Evolutionary conservation across 2,329 filamentous ascomycete genomes (phyloP).

Genomic region (Talaromyces rugulosus): DNA sequence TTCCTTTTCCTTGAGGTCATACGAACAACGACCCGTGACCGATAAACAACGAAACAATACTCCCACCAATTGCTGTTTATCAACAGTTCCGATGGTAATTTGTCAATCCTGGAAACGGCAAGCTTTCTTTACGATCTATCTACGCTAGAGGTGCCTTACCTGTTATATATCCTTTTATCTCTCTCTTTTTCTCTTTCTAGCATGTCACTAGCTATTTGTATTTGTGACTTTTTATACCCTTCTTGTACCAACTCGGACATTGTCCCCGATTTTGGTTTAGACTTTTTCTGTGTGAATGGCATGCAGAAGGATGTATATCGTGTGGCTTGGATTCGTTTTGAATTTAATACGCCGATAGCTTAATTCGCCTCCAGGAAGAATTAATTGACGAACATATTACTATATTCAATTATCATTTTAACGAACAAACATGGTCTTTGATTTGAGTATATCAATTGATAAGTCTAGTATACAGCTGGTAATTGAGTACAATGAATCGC

Average conservation of each 20-base stretch:
- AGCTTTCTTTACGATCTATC: background rate
- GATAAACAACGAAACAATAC: background rate
- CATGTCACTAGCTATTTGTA: background rate
- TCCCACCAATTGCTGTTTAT: background rate
- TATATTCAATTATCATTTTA: background rate
- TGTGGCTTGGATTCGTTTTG: background rate
- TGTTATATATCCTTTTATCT: background rate
- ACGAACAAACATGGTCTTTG: background rate
- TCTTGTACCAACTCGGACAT: background rate
- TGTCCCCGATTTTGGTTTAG: background rate
- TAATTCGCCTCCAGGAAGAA: background rate
- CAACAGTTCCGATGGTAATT: background rate
- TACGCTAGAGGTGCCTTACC: background rate
- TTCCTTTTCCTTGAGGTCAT: background rate
- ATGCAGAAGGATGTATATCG: background rate
- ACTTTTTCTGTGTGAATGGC: background rate
- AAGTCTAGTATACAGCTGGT: background rate
- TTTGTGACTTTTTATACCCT: background rate
- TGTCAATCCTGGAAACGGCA: background rate
- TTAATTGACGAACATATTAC: background rate
- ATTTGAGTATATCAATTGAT: background rate
- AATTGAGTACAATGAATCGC: background rate
- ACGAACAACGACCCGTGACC: background rate
- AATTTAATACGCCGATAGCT: background rate
- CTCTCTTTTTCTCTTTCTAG: background rate